These are phyloP conservation scores for Raphanus sativus DNA, from an alignment of 345 rosid genomes.

Conservation along the genomic window DNA sequence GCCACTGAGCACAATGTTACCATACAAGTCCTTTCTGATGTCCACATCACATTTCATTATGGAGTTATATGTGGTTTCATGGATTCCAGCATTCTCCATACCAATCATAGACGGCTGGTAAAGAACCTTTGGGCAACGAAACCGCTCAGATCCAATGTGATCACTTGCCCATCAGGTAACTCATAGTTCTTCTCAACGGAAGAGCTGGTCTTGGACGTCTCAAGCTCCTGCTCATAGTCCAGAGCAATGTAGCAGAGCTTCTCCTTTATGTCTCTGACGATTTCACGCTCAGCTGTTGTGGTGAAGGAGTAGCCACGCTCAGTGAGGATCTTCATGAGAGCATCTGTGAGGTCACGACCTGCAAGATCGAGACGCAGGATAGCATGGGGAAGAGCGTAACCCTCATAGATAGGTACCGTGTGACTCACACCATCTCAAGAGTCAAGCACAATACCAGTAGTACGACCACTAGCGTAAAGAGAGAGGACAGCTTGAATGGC, in stretches of 20 bases:
- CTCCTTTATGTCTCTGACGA: conserved; percentile 93
- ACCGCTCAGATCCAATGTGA: conserved; percentile 89
- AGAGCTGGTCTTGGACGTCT: conserved; percentile 81
- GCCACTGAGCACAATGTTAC: conserved; percentile 82
- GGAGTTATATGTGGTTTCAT: conserved; percentile 85
- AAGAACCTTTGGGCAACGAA: conserved; percentile 89
- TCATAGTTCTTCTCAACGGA: conserved; percentile 85
- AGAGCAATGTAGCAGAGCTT: conserved; percentile 83
- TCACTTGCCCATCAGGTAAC: conserved; percentile 84
- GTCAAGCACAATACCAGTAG: conserved; percentile 94
- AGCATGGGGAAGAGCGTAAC: too few relatives aligned
- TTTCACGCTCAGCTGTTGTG: conserved; percentile 93
- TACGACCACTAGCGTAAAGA: conserved; percentile 92
- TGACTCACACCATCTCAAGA: too few relatives aligned
- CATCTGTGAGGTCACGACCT: too few relatives aligned
- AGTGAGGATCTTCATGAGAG: too few relatives aligned
- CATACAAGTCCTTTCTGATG: conserved; percentile 79
- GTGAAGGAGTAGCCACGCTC: conserved; percentile 95
- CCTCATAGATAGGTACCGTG: too few relatives aligned
- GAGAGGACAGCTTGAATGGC: conserved; percentile 89
- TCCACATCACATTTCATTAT: conserved; percentile 90
- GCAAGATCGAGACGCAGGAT: too few relatives aligned
- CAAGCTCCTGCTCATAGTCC: conserved; percentile 87
- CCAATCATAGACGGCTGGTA: conserved; percentile 95
- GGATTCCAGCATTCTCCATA: conserved; percentile 88